Percentiles rank a stretch among this genome's conserved stretches.
Conservation (phyloP, 768 basidiomycete genomes). For the Rhizopogon sp. region DNA sequence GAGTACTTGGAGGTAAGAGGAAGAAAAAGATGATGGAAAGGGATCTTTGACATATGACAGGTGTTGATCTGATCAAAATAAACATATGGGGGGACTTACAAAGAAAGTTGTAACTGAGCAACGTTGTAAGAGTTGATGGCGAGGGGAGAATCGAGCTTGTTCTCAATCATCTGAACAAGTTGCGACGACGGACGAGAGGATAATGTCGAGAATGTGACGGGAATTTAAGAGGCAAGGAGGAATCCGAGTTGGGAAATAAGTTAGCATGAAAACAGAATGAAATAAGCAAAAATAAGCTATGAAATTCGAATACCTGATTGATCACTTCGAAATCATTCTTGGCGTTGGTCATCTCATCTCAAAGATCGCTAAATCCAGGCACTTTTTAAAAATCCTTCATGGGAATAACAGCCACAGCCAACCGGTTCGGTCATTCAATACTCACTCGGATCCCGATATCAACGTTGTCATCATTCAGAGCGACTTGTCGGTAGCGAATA, state of each 20-base stretch:
- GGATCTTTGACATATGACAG: conserved; percentile 26
- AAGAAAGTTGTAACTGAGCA: conserved; percentile 55
- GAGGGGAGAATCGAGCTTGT: conserved; percentile 30
- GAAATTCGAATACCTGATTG: conserved; percentile 2
- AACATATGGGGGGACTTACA: conserved; percentile 34
- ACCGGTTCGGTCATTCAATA: conserved; percentile 27
- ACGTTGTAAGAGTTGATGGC: conserved; percentile 56
- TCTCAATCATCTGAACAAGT: conserved; percentile 51
- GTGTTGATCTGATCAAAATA: conserved; percentile 6
- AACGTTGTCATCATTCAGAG: conserved; percentile 3
- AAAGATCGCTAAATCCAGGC: conserved; percentile 30
- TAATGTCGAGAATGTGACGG: conserved; percentile 1
- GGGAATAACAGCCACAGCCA: conserved; percentile 22
- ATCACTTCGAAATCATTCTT: neutral
- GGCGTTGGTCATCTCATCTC: neutral
- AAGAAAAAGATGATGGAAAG: conserved; percentile 15
- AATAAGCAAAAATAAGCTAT: conserved; percentile 4
- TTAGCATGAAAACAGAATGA: neutral
- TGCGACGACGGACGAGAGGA: neutral
- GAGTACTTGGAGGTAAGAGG: conserved; percentile 6
- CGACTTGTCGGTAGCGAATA: conserved; percentile 34
- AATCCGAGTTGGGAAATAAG: conserved; percentile 8
- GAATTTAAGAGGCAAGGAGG: conserved; percentile 16
- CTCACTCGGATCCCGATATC: conserved; percentile 11
- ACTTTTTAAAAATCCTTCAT: conserved; percentile 22